These are phyloP conservation scores for Wickerhamomyces chambardii DNA, from an alignment of 805 yeast genomes.

Conservation along the genomic window DNA sequence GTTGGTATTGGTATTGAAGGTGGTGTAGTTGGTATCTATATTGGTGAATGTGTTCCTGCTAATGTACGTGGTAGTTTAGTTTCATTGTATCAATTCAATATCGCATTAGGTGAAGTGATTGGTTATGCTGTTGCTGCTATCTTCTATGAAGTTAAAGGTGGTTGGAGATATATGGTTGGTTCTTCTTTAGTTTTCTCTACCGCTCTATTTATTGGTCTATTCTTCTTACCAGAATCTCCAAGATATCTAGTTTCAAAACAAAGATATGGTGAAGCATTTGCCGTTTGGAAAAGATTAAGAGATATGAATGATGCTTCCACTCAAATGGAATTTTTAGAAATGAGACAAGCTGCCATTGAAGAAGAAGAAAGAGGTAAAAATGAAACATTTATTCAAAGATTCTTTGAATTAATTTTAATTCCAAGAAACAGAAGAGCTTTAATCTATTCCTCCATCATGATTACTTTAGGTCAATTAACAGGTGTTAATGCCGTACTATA, in stretches of 20 bases:
- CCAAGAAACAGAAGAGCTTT: slow-evolving; percentile 57
- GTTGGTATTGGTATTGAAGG: slow-evolving; percentile 61
- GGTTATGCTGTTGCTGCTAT: slow-evolving; percentile 60
- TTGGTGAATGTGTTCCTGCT: slow-evolving; percentile 53
- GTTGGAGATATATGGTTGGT: slow-evolving; percentile 63
- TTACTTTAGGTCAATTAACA: slow-evolving; percentile 53
- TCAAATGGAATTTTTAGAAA: slow-evolving; percentile 47
- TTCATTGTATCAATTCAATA: slow-evolving; percentile 53
- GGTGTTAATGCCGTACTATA: slow-evolving; percentile 64
- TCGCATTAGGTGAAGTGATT: slow-evolving; percentile 58
- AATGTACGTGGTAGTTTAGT: slow-evolving; percentile 51
- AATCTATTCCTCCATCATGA: slow-evolving; percentile 47
- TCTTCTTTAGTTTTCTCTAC: slow-evolving; percentile 48
- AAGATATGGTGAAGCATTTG: slow-evolving; percentile 41
- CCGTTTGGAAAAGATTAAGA: slow-evolving; percentile 48
- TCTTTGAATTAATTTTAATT: slow-evolving; percentile 42
- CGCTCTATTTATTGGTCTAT: slow-evolving; percentile 1
- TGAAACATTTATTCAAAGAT: slow-evolving; percentile 28
- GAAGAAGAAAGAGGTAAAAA: slow-evolving; percentile 30
- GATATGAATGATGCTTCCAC: slow-evolving; percentile 31
- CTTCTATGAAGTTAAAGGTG: slow-evolving; percentile 44
- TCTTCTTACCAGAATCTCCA: slow-evolving; percentile 1
- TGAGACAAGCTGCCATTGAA: slow-evolving; percentile 41
- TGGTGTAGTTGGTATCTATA: slow-evolving; percentile 54
- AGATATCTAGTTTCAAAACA: slow-evolving; percentile 34